Base-by-base conservation (phyloP, 495 filamentous ascomycete species). In the Hypoxylon subgilvum region DNA sequence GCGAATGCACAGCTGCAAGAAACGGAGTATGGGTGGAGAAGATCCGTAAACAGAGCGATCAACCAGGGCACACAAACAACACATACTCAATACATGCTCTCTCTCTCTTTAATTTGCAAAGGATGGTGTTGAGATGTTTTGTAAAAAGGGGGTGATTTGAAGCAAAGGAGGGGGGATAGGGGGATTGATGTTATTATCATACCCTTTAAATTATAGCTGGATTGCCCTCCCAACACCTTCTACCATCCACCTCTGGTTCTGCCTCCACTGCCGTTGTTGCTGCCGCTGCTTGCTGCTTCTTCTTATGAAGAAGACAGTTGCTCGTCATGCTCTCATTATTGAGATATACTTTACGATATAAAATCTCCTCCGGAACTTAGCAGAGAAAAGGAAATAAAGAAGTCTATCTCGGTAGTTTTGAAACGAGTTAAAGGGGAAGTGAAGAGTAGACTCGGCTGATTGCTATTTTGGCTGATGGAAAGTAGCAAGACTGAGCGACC, bases 141-240 rank as follows among this genome's bases (percentile, higher is more conserved):
- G 52, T 44, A 57, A 58, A 46, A 47, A 27, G 36, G 9, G 39
- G 27, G 32, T 8, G n/a, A 21, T 9, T 36, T 4, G 34, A 42
- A 38, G 14, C 18, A 28, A 35, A 16, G 18, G 43, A 39, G 19
- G 32, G 48, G 47, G 45, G 31, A 45, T 43, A 32, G 35, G 49
- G 48, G 60, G 41, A 39, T 70, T 58, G 64, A 61, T 70, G 67
- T 66, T 68, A 63, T 68, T 60, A 51, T 66, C 67, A 69, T 69
- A 69, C 67, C 67, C 67, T 69, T 63, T 54, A 32, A 53, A 7
- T 47, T 42, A 48, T 16, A 34, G 39, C 59, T 67, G 63, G 46
- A 47, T 45, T 47, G 45, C 52, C 40, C 30, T 28, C 44, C 49
- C 46, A 47, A 22, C 8, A 50, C 23, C 3, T 21, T 13, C 28